Conservation (phyloP, 371 early-diverging fungal species). For the Apophysomyces ossiformis region DNA sequence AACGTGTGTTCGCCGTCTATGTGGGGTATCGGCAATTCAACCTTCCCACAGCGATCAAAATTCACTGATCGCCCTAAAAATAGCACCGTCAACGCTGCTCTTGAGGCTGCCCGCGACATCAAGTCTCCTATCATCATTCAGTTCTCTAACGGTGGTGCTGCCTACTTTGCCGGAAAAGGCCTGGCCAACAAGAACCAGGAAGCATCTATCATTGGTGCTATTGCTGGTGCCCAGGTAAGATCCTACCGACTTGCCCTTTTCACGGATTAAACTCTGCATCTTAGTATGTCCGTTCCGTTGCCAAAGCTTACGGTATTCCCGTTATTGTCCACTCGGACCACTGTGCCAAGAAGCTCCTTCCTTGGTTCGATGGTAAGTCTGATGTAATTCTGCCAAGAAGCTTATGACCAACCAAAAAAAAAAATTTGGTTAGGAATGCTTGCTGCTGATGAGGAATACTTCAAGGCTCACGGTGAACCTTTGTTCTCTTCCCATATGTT, state of each 20-base stretch:
- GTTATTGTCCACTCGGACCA: constrained; percentile 92
- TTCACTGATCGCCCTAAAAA: constrained; percentile 5
- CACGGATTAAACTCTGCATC: not conserved
- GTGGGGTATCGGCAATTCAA: constrained; percentile 8
- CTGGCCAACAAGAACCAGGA: constrained; percentile 86
- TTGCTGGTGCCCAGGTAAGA: constrained; percentile 83
- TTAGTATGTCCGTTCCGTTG: constrained; percentile 81
- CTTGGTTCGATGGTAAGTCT: constrained; percentile 85
- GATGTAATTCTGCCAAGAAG: constrained; percentile 35
- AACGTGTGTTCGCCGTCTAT: not conserved
- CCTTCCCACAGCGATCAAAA: not conserved
- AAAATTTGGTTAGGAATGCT: constrained; percentile 67
- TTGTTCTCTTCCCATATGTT: constrained; percentile 97
- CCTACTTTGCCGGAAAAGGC: constrained; percentile 91
- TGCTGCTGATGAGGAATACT: constrained; percentile 90
- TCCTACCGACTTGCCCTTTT: not conserved
- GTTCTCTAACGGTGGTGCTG: constrained; percentile 92
- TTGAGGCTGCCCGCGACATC: constrained; percentile 91
- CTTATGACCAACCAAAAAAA: not conserved
- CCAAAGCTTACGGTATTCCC: constrained; percentile 90
- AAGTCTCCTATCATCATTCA: constrained; percentile 93
- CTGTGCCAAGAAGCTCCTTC: constrained; percentile 94
- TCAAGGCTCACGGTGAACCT: constrained; percentile 86
- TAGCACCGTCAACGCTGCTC: constrained; percentile 86
- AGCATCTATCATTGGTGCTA: constrained; percentile 87